Evolutionary conservation across 2,329 filamentous ascomycete genomes (phyloP).

Genomic region (Nakataea oryzae): DNA sequence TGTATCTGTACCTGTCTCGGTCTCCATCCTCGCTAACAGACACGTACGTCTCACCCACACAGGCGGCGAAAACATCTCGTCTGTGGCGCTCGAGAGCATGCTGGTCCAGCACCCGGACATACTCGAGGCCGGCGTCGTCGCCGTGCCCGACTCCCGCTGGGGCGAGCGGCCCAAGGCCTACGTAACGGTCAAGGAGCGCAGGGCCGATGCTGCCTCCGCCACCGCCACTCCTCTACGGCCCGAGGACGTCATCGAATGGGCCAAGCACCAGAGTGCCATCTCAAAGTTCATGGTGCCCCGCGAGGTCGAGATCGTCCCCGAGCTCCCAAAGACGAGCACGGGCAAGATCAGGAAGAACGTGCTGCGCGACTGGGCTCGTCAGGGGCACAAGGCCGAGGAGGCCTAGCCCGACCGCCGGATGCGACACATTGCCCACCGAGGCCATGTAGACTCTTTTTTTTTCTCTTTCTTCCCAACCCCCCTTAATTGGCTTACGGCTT

Average conservation of each 20-base stretch:
- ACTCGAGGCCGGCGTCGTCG: conserved; percentile 84
- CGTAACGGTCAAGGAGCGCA: conserved; percentile 67
- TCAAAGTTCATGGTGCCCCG: conserved; percentile 80
- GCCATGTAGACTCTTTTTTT: not conserved
- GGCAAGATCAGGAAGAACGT: conserved; percentile 97
- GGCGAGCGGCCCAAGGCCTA: conserved; percentile 94
- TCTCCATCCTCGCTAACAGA: not conserved
- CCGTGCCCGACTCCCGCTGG: conserved; percentile 82
- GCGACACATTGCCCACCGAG: not conserved
- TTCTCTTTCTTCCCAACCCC: not conserved
- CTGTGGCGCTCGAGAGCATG: conserved; percentile 83
- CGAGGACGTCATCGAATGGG: conserved; percentile 74
- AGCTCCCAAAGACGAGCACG: conserved; percentile 93
- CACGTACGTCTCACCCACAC: not conserved
- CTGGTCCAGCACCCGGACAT: conserved; percentile 80
- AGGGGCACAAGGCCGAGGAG: not conserved
- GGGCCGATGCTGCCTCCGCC: conserved; percentile 12
- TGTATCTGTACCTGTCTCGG: not conserved
- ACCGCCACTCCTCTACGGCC: conserved; percentile 32
- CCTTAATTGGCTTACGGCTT: no score
- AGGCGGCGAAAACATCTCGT: conserved; percentile 96
- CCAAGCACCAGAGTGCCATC: conserved; percentile 68
- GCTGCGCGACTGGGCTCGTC: conserved; percentile 67
- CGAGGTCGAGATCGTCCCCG: conserved; percentile 67
- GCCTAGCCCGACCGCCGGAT: no score